A percentile compares a stretch with the other conserved stretches of the same genome.
Conservation (phyloP, 2,329 filamentous ascomycete genomes). For the Westerdykella sp. region DNA sequence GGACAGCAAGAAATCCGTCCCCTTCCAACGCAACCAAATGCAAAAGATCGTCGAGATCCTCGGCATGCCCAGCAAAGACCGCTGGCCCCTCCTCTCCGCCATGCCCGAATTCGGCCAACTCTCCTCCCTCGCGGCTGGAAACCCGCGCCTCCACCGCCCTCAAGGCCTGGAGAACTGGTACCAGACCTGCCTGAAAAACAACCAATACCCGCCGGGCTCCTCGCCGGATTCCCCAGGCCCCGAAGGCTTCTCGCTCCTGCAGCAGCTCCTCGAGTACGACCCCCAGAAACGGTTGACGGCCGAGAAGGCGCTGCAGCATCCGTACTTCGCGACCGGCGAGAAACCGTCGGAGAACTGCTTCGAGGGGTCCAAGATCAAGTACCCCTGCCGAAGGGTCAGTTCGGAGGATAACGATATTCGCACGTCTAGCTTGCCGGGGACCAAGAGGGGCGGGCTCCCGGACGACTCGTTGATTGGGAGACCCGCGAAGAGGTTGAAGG, state of each 20-base stretch:
- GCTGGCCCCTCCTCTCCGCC: slow-evolving; percentile 74
- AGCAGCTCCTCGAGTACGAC: slow-evolving; percentile 84
- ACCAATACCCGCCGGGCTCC: slow-evolving; percentile 39
- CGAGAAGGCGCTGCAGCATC: slow-evolving; percentile 78
- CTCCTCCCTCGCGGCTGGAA: slow-evolving; percentile 43
- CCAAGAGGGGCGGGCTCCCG: slow-evolving; percentile 77
- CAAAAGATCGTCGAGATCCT: slow-evolving; percentile 97
- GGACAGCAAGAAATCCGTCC: slow-evolving; percentile 95
- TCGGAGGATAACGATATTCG: slow-evolving; percentile 94
- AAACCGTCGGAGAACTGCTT: slow-evolving; percentile 80
- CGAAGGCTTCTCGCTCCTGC: slow-evolving; percentile 77
- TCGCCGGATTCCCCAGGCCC: slow-evolving; percentile 39
- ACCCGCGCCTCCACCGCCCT: slow-evolving; percentile 47
- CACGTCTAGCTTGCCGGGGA: slow-evolving; percentile 82
- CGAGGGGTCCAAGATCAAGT: slow-evolving; percentile 79
- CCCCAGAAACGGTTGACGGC: slow-evolving; percentile 83
- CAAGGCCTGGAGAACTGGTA: slow-evolving; percentile 64
- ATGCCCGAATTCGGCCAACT: slow-evolving; percentile 86
- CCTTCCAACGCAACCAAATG: slow-evolving; percentile 98
- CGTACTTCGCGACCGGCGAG: slow-evolving; percentile 64
- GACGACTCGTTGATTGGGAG: slow-evolving; percentile 66
- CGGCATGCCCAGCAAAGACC: slow-evolving; percentile 79
- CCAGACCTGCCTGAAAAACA: slow-evolving; percentile 43
- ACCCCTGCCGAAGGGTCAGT: slow-evolving; percentile 83
- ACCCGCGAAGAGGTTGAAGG: slow-evolving; percentile 51